Base-by-base conservation (phyloP, 1,139 yeast species). In the Kodamaea alishanica region DNA sequence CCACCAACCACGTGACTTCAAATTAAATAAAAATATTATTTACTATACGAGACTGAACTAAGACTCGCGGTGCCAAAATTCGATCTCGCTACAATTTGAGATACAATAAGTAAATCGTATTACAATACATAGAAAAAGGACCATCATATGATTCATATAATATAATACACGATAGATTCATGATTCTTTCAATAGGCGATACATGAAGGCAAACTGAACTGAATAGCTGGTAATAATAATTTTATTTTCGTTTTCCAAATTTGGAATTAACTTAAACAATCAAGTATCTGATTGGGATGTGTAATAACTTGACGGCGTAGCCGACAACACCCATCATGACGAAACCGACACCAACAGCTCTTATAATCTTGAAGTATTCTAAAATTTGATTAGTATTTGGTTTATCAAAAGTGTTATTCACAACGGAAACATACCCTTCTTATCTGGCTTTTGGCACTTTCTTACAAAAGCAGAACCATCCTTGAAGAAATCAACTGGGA, bases 291-390 rank as follows among this genome's bases (percentile, higher is more conserved):
- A 90, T 89, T 60, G 98, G 98, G 57, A 90, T 90, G 69, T 90
- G 98, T 57, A 90, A 77, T 61, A 90, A 78, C 72, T 92, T 92
- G 67, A 92, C 95, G 56, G 83, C 86, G 70, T 89, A 92, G 44
- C 98, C 98, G 56, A 92, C 95, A 56, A 88, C 85, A 57, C 98
- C 98, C 92, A 92, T 94, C 79, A 90, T 90, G 54, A 90, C 71
- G 68, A 90, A 92, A 54, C 98, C 98, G 51, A 89, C 77, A 56
- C 97, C 97, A 42, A 92, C 97, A 41, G 97, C 97, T 69, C 92
- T 84, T 52, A 92, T 78, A 60, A 90, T 86, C 67, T 85, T 84
- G 45, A 82, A 56, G 73, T 86, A 90, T 70, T 92, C 98, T 79
- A 49, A 20, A 32, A 15, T 15, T 15, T 27, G 22, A 65, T 63